phyloP scores from a whole-genome alignment of 441 rosid species.

The Eutrema salsugineum region DNA sequence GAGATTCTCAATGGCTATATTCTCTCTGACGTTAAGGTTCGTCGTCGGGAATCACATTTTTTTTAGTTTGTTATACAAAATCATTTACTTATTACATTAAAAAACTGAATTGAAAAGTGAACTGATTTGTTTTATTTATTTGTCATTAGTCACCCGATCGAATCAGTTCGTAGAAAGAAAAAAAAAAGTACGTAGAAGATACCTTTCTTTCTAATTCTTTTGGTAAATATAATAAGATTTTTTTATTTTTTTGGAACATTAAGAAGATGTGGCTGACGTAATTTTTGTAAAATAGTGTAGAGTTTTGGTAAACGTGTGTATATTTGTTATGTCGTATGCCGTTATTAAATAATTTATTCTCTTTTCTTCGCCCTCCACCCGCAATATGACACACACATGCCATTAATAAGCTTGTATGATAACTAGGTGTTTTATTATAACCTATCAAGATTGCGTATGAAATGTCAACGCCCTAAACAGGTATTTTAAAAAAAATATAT shows the following conservation, averaged over 20 bases:
- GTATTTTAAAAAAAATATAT: background rate
- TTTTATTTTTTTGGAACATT: too few species aligned
- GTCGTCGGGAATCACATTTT: background rate
- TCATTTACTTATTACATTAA: background rate
- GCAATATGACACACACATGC: background rate
- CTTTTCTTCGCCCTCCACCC: background rate
- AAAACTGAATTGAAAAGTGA: background rate
- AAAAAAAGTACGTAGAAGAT: background rate
- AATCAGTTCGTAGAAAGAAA: background rate
- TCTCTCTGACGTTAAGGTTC: slow-evolving; percentile 49
- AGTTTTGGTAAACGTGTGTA: background rate
- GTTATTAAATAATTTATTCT: background rate
- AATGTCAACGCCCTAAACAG: background rate
- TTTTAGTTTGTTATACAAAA: background rate
- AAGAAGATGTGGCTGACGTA: too few species aligned
- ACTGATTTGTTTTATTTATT: background rate
- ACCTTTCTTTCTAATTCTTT: too few species aligned
- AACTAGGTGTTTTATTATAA: background rate
- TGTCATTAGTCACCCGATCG: background rate
- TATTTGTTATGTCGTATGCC: background rate
- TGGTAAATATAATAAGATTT: too few species aligned
- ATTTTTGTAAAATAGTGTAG: background rate
- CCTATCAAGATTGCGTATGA: background rate
- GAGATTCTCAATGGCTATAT: slow-evolving; percentile 64
- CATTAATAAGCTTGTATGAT: background rate